Base-by-base conservation (phyloP, 805 yeast species). In the Ogataea ganodermae region DNA sequence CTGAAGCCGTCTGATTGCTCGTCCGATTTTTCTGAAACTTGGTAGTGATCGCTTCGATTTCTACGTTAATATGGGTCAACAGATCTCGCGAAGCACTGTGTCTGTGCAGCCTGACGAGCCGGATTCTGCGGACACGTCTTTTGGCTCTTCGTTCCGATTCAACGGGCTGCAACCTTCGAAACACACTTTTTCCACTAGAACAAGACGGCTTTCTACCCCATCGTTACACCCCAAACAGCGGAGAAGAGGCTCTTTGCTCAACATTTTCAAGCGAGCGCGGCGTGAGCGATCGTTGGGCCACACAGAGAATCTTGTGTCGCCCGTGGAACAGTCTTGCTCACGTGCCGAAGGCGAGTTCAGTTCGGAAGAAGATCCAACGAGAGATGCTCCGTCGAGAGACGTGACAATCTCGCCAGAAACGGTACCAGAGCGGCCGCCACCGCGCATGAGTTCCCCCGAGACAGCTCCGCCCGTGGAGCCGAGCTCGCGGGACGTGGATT, bases 131-230 rank as follows among this genome's bases (percentile, higher is more conserved):
- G 20, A 20, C 12, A n/a, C 35, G 16, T 26, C 37, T 33, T 10
- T 13, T 9, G 26, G 35, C n/a, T 43, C 41, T 7, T 16, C 36
- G 7, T 31, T 17, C 27, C 28, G 33, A 5, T 14, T 42, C 10
- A 14, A 16, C 7, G 32, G 30, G 22, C 10, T 17, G 24, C 45
- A 42, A n/a, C 36, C 44, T 13, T 30, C 44, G 13, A 41, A 41
- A 31, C 31, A 41, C 24, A 40, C 23, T 2, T 33, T 22, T n/a
- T 24, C 41, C 14, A 21, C 40, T 13, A 43, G 46, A 10, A 42
- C 53, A 3, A 51, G 58, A 49, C 45, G 54, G 24, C 31, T 54
- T 21, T 54, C 58, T 1, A 49, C 58, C 9, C 41, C 50, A 3
- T 51, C 57, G 6, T 28, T 49, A 13, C 33, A 30, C 26, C 21